Evolutionary conservation across 768 basidiomycete genomes (phyloP), one percentile per base, ranked within the genome.

Genomic region (Phanerochaete carnosa): DNA sequence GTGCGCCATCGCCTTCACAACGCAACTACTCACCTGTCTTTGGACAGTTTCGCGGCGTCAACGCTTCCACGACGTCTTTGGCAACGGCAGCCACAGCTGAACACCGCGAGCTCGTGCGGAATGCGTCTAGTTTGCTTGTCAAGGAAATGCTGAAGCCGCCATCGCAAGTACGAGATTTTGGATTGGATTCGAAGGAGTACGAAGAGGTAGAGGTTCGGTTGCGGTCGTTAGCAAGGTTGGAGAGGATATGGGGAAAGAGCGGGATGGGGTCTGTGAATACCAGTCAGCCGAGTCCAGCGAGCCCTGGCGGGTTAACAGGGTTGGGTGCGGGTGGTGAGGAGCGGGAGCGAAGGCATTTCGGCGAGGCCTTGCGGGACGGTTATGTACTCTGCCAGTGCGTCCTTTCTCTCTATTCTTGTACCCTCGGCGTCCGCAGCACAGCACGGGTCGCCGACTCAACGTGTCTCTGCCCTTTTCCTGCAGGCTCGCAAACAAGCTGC

Each of bases 371-470:
- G 58, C 76, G 85, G 66, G 94, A 96, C 75, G 94, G 94, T 1
- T 89, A 87, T 72, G 83, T 95, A 23, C 80, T 96, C 25, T 95
- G 94, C 85, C 88, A 92, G 94, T 95, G 69, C 76, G 94, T 86
- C 35, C 63, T 55, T 43, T 45, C 60, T 22, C 28, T 64, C 58
- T 11, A 11, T 49, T 55, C 43, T 59, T 55, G 51, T 33, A 39
- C 5, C 19, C 39, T 19, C 16, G 39, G 33, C 33, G n/a, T 43
- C 47, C 58, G 58, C 58, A 57, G 35, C 16, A 3, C 26, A 8
- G 19, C 28, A n/a, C 47, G 49, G 39, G 16, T 28, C 22, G 59
- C 57, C 32, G 45, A 56, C 55, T 56, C 3, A 56, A 29, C 12
- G 3, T 49, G 28, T 25, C 6, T 19, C 39, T 35, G 4, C 11